Conservation (phyloP, 176 grass and related monocot species). For the Otatea glauca region DNA sequence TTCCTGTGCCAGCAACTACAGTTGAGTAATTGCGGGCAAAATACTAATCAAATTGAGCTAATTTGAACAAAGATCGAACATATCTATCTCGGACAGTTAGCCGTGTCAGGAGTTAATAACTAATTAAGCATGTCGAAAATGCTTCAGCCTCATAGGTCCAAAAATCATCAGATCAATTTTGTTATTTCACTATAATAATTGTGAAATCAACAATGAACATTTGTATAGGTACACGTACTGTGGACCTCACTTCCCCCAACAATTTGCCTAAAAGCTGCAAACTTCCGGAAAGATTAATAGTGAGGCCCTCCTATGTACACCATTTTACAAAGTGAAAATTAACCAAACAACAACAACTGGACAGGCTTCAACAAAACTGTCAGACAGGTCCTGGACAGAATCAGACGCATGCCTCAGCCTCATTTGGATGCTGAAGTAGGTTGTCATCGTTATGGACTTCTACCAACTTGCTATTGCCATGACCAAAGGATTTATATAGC, state of each 20-base stretch:
- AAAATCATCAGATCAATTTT: slow-evolving; percentile 39
- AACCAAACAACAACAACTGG: slow-evolving; percentile 37
- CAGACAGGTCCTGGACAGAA: slow-evolving; percentile 36
- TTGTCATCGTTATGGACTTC: slow-evolving; percentile 49
- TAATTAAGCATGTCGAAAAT: neutral
- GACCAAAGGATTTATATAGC: slow-evolving; percentile 60
- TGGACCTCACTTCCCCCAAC: slow-evolving; percentile 54
- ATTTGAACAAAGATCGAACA: slow-evolving; percentile 8
- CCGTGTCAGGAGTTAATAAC: neutral
- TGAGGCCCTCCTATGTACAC: slow-evolving; percentile 68
- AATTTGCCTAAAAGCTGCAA: slow-evolving; percentile 85
- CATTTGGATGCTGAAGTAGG: slow-evolving; percentile 45
- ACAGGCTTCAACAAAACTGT: slow-evolving; percentile 42
- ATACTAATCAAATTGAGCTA: neutral
- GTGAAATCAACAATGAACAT: slow-evolving; percentile 77
- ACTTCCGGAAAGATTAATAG: slow-evolving; percentile 51
- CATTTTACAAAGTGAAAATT: slow-evolving; percentile 51
- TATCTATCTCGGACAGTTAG: neutral
- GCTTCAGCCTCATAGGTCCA: slow-evolving; percentile 11
- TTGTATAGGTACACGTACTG: slow-evolving; percentile 54
- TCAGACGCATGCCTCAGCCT: slow-evolving; percentile 37
- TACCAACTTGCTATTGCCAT: slow-evolving; percentile 50
- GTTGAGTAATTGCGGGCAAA: neutral
- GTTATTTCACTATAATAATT: slow-evolving; percentile 81
- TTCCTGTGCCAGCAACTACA: neutral